These are phyloP conservation scores for Kokia cookei DNA, from an alignment of 441 rosid genomes.

Conservation along the genomic window DNA sequence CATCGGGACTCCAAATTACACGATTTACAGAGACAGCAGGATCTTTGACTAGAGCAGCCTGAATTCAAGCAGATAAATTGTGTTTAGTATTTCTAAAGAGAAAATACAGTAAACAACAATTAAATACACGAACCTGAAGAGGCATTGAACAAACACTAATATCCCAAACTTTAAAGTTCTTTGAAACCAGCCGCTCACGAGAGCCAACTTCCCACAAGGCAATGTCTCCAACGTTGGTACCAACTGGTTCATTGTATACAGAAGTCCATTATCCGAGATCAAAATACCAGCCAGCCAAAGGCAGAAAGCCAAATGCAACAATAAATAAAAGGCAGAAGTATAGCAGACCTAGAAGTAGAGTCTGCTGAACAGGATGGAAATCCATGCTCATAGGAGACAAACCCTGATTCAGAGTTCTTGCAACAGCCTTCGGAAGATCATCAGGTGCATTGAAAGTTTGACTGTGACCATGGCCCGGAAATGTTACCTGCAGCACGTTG, in stretches of 20 bases:
- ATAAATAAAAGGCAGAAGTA: constrained; percentile 8
- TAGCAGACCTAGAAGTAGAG: constrained; percentile 66
- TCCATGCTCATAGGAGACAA: constrained; percentile 98
- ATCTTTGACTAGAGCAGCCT: constrained; percentile 86
- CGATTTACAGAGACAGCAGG: constrained; percentile 86
- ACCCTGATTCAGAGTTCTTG: constrained; percentile 69
- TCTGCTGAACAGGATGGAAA: constrained; percentile 83
- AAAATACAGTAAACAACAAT: constrained; percentile 1
- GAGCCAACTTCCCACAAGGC: constrained; percentile 94
- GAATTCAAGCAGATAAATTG: constrained; percentile 15
- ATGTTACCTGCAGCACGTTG: constrained; percentile 74
- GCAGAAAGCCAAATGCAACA: constrained; percentile 2
- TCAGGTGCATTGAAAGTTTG: constrained; percentile 70
- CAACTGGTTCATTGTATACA: constrained; percentile 51
- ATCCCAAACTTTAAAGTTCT: constrained; percentile 92
- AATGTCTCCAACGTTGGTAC: constrained; percentile 91
- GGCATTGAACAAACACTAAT: constrained; percentile 64
- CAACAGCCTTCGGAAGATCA: constrained; percentile 76
- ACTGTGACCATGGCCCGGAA: constrained; percentile 77
- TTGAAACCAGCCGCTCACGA: constrained; percentile 60
- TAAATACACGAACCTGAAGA: constrained; percentile 53
- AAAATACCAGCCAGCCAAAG: constrained; percentile 1
- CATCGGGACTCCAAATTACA: constrained; percentile 92
- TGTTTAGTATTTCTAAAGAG: constrained; percentile 4
- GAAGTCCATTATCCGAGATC: constrained; percentile 12